A percentile compares a stretch with the other conserved stretches of the same genome.
Conservation (phyloP, 495 filamentous ascomycete species). For the Penicillium argentinense region DNA sequence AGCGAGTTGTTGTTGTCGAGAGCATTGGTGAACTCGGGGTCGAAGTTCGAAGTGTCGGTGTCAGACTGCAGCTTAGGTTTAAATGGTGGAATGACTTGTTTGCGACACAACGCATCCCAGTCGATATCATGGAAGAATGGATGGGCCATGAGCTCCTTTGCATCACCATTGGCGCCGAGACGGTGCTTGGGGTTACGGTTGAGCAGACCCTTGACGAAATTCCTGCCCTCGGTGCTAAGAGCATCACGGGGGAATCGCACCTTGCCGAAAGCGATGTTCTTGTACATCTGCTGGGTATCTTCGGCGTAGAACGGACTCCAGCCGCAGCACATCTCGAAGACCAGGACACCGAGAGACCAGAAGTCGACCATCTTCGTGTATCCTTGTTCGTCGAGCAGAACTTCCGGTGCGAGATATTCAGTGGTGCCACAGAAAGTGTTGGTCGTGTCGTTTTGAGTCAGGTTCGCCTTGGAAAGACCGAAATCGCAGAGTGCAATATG, state of each 20-base stretch:
- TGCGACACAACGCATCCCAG: constrained; percentile 82
- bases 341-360: constrained; percentile 95
- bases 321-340: constrained; percentile 99
- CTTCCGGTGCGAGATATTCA: constrained; percentile 95
- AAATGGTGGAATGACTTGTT: constrained; percentile 94
- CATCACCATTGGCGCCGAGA: constrained; percentile 85
- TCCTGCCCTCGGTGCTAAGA: constrained; percentile 87
- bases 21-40: constrained; percentile 97
- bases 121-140: constrained; percentile 94
- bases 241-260: constrained; percentile 95
- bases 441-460: constrained; percentile 93
- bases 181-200: constrained; percentile 97
- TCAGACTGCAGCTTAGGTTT: constrained; percentile 95
- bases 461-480: constrained; percentile 93
- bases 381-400: constrained; percentile 92
- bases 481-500: constrained; percentile 87
- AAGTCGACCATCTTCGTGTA: constrained; percentile 99
- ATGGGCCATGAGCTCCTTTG: constrained; percentile 91
- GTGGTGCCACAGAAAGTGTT: constrained; percentile 99
- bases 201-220: constrained; percentile 95
- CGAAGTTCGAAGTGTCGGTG: constrained; percentile 95
- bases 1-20: constrained; percentile 68
- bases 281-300: constrained; percentile 99
- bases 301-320: constrained; percentile 99
- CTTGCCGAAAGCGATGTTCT: constrained; percentile 99